These are phyloP conservation scores for Crucibulum laeve DNA, from an alignment of 768 basidiomycete species.

Conservation along the genomic window DNA sequence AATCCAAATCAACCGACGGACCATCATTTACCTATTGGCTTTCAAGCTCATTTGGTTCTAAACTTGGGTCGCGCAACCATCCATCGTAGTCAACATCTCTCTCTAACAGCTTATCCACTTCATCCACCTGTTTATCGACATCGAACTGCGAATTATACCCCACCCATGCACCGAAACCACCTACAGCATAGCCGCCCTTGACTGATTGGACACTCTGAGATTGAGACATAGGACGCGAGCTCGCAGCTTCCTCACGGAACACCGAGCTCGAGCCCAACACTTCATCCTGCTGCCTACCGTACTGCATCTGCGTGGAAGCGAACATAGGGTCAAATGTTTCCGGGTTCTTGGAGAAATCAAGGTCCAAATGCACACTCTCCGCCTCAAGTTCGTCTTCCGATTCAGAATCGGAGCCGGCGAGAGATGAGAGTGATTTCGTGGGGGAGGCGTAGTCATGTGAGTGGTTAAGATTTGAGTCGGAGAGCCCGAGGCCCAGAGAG, in stretches of 20 bases:
- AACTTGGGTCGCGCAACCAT: conserved; percentile 29
- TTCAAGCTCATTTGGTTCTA: background rate
- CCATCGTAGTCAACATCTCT: conserved; percentile 54
- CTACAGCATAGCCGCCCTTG: conserved; percentile 15
- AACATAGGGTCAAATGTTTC: conserved; percentile 19
- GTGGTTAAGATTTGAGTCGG: background rate
- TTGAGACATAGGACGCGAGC: background rate
- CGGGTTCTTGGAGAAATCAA: conserved; percentile 7
- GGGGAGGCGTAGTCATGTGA: conserved; percentile 19
- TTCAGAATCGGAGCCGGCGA: conserved; percentile 27
- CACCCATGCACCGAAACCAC: conserved; percentile 23
- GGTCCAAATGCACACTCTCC: conserved; percentile 1
- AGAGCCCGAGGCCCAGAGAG: conserved; percentile 5
- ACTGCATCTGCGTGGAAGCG: conserved; percentile 29
- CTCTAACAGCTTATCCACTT: conserved; percentile 51
- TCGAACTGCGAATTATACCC: conserved; percentile 58
- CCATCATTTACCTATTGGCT: too few relatives aligned
- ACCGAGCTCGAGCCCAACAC: conserved; percentile 29
- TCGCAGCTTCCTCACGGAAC: conserved; percentile 3
- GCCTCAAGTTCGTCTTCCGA: conserved; percentile 17
- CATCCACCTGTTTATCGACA: conserved; percentile 47
- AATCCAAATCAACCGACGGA: too few relatives aligned
- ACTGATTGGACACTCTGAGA: conserved; percentile 5
- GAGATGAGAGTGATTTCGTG: conserved; percentile 27
- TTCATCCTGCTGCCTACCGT: background rate